Evolutionary conservation across 2,329 filamentous ascomycete genomes (phyloP).

Genomic region (Keithomyces neogunnii): DNA sequence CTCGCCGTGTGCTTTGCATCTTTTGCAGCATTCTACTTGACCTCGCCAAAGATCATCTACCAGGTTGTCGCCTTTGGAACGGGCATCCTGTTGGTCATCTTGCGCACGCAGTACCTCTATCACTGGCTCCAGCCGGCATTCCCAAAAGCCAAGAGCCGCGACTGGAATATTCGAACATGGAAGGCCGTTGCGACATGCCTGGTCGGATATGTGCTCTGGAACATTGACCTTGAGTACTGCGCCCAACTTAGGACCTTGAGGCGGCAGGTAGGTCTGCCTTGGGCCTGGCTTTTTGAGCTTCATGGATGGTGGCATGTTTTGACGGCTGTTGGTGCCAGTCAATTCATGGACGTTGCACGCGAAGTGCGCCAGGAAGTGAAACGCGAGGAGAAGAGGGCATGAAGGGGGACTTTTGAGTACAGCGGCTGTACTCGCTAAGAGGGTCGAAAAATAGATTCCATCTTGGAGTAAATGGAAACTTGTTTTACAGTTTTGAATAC

Average conservation of each 20-base stretch:
- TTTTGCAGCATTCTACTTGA: constrained; percentile 34
- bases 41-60: constrained; percentile 32
- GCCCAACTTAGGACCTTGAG: constrained; percentile 35
- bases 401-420: neutral
- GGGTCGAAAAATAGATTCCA: too few relatives aligned
- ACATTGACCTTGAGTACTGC: constrained; percentile 26
- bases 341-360: constrained; percentile 25
- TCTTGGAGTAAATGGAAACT: too few relatives aligned
- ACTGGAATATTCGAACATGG: neutral
- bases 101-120: neutral
- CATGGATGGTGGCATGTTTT: constrained; percentile 59
- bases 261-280: constrained; percentile 40
- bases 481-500: neutral
- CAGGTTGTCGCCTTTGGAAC: constrained; percentile 43
- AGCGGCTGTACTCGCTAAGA: too few relatives aligned
- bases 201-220: constrained; percentile 11
- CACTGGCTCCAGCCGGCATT: neutral
- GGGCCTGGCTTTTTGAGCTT: constrained; percentile 46
- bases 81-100: constrained; percentile 40
- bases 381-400: constrained; percentile 8
- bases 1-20: constrained; percentile 32
- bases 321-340: constrained; percentile 44
- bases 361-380: constrained; percentile 17
- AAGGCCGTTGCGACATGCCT: neutral
- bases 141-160: constrained; percentile 7